A percentile compares a stretch with the other conserved stretches of the same genome.
Evolutionary conservation across 2,329 filamentous ascomycete genomes (phyloP).

Genomic region (Leptographium procerum): DNA sequence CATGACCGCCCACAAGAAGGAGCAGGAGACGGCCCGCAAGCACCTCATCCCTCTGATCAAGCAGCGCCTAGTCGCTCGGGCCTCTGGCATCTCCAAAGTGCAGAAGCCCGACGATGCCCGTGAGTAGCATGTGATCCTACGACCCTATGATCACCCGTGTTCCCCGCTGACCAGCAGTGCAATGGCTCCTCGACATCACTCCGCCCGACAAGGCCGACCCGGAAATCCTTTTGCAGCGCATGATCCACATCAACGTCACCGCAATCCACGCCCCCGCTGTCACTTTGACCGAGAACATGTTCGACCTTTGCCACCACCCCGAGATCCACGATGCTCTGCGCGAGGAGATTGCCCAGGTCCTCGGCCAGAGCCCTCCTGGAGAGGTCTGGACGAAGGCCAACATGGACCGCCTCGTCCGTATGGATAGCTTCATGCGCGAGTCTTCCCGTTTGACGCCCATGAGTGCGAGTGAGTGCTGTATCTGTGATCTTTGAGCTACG

Average conservation of each 20-base stretch:
- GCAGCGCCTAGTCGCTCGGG: slow-evolving; percentile 13
- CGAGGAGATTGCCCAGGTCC: slow-evolving; percentile 33
- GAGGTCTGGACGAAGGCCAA: slow-evolving; percentile 18
- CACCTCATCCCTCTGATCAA: slow-evolving; percentile 17
- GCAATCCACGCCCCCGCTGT: slow-evolving; percentile 40
- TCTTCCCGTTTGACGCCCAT: slow-evolving; percentile 15
- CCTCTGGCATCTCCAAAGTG: not conserved
- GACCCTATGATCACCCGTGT: not conserved
- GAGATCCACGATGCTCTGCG: slow-evolving; percentile 39
- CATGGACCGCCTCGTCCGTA: slow-evolving; percentile 20
- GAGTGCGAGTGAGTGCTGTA: slow-evolving; percentile 1
- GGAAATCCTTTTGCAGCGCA: slow-evolving; percentile 26
- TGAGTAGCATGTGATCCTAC: not conserved
- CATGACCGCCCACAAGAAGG: not conserved
- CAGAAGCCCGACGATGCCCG: slow-evolving; percentile 10
- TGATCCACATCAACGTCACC: slow-evolving; percentile 33
- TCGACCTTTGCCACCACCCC: slow-evolving; percentile 35
- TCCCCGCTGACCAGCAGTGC: slow-evolving; percentile 1
- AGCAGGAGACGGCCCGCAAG: slow-evolving; percentile 9
- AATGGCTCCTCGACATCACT: slow-evolving; percentile 10
- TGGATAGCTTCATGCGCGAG: slow-evolving; percentile 22
- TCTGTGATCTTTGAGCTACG: not conserved
- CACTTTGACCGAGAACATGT: slow-evolving; percentile 28
- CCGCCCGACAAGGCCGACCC: not conserved
- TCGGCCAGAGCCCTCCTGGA: slow-evolving; percentile 20